These are phyloP conservation scores for Talaromyces sp. DNA, from an alignment of 2,329 filamentous ascomycete species.

Conservation along the genomic window DNA sequence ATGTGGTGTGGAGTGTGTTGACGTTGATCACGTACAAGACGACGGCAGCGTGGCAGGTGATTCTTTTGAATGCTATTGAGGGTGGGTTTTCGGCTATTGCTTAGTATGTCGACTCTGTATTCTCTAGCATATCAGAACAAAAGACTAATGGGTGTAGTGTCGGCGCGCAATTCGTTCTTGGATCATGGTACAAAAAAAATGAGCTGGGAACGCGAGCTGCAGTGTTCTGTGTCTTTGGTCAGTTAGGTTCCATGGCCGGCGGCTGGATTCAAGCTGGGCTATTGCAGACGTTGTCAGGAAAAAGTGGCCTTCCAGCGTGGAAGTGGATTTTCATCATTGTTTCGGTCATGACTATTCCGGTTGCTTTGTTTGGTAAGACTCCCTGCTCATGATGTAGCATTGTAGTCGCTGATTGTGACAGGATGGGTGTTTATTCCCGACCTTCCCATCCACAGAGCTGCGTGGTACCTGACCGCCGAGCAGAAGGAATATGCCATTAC, in stretches of 20 bases:
- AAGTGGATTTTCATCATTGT: conserved; percentile 54
- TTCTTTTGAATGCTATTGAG: conserved; percentile 46
- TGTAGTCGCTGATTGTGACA: conserved; percentile 17
- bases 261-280: conserved; percentile 41
- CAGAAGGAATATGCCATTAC: conserved; percentile 36
- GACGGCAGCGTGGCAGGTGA: conserved; percentile 44
- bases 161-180: conserved; percentile 64
- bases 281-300: conserved; percentile 33
- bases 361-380: conserved; percentile 53
- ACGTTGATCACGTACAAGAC: conserved; percentile 46
- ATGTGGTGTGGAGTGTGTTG: conserved; percentile 45
- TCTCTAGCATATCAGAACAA: background rate
- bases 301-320: conserved; percentile 42
- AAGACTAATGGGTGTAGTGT: conserved; percentile 26
- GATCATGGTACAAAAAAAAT: conserved; percentile 61
- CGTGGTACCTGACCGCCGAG: conserved; percentile 38
- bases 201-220: conserved; percentile 24
- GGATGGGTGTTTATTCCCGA: conserved; percentile 48
- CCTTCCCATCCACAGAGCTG: conserved; percentile 41
- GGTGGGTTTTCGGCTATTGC: conserved; percentile 45
- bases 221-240: conserved; percentile 46
- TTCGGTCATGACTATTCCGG: conserved; percentile 36
- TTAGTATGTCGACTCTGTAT: conserved; percentile 29
- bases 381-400: conserved; percentile 49
- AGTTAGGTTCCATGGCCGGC: conserved; percentile 42